Evolutionary conservation across 2,329 filamentous ascomycete genomes (phyloP), one percentile per base, ranked within the genome.

Genomic region (Pseudonectria buxi): DNA sequence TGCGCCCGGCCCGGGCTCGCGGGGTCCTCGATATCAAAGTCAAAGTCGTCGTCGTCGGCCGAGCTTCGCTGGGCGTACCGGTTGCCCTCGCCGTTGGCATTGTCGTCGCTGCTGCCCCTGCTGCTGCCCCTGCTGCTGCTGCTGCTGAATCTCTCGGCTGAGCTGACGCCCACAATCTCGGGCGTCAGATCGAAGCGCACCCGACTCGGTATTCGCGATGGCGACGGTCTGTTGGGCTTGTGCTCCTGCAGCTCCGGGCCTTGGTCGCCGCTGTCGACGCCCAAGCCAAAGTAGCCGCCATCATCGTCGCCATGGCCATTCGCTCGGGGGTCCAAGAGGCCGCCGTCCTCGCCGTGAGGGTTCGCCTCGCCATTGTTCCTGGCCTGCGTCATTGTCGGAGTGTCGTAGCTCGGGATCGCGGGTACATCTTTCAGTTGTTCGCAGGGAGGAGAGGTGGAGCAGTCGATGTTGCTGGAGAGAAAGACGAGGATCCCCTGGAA

Each of bases 151-250:
- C 35, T 33, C 24, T 41, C 29, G 34, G 39, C 46, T 15, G 47
- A 51, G 22, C 49, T 48, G 28, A 47, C 47, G 39, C 54, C 53
- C 29, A 64, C 58, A 18, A 71, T 61, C 45, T 66, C 67, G 14
- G 69, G 69, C 13, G 59, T 64, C 34, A 78, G 63, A 50, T 81
- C 80, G 61, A 92, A 92, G 47, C 82, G 81, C 30, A 92, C 86
- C 16, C 84, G 74, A 55, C 85, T 81, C 7, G 81, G 74, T 25
- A 75, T 72, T 41, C 64, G 57, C 28, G 59, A 46, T 28, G 35
- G 27, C 13, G 11, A 12, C 15, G 18, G 47, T 28, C 34, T 37
- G 10, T 35, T 32, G 14, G 30, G 30, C 22, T 27, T 41, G 22
- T 39, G 41, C 26, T 16, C 41, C 35, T 43, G 38, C 28, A 47